Evolutionary conservation across 106 monocot species (phyloP), one percentile per base, ranked within the genome.

Genomic region (Allium cepa): DNA sequence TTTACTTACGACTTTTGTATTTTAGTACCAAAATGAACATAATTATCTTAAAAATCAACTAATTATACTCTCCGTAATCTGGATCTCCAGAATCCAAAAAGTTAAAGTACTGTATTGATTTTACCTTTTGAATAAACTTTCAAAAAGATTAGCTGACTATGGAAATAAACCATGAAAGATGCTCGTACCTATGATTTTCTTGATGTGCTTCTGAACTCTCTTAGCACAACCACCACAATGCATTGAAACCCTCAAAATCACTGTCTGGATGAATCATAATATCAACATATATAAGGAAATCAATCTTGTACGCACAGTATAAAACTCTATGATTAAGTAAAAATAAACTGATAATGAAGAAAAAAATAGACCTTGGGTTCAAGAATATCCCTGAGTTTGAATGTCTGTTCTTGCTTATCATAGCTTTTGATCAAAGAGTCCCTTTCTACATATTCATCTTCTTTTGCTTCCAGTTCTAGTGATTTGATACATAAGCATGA

Each of bases 191-290:
- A 85, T 82, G 72, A 89, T 89, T 72, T 82, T 89, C 50, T 79
- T 77, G 46, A 89, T 89, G 53, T 89, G 88, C 68, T 89, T 89
- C 73, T 82, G 63, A 72, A 89, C 85, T 63, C 81, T 85, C 53
- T 63, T 85, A 52, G 88, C 88, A 69, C 85, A 89, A 8, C 82
- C 85, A 72, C 77, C 74, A 74, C 88, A 85, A 50, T 89, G 88
- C 88, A 89, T 89, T n/a, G 84, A 85, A 64, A 89, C 88, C 74
- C 72, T 85, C 12, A 89, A 57, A 50, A 71, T 79, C 13, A 89
- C 88, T 45, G 77, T 85, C 88, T 88, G 57, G 49, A 17, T 69
- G 67, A 49, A 76, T 16, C 10, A 50, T 17, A 50, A 72, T 6
- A 16, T 47, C 10, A 50, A 66, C 13, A 55, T 3, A 26, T 4